Base-by-base conservation (phyloP, 2,329 filamentous ascomycete genomes). In the Magnaporthiopsis rhizophila region DNA sequence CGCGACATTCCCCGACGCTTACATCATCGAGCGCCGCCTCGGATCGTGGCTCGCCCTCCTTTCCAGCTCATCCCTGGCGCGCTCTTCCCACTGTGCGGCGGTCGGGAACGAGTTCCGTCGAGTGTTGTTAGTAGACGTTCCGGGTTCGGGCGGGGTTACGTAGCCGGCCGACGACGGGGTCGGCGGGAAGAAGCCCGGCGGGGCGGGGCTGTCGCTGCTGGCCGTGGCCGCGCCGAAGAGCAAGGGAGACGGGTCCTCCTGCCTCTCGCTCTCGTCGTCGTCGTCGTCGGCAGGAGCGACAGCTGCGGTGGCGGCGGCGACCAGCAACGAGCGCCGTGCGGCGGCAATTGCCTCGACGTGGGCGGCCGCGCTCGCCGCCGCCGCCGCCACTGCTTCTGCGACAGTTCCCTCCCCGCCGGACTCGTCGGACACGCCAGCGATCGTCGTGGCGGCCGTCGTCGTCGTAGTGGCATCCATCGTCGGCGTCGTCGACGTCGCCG, bases 51-150 rank as follows among this genome's bases (percentile, higher is more conserved):
- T 60, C 26, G 32, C 18, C 58, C 58, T 60, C 58, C 32, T 60
- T 15, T 62, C 45, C 28, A 62, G 30, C 61, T 62, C 61, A 13
- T 24, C 34, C 30, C 45, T 30, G 28, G 50, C 61, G 30, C 61
- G 61, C 24, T 36, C 57, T 50, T 62, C 61, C 61, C 61, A 62
- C 61, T 62, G 45, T 53, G 18, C 7, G 45, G n/a, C 5, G 45
- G 45, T 21, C 45, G 45, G 45, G 45, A 21, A 11, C 18, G 45
- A 53, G n/a, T 11, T n/a, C 21, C 45, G 45, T 24, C 45, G 45
- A 24, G 45, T n/a, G 18, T 53, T 7, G 45, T 50, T 50, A 53
- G 57, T 28, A 28, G 1, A 26, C 9, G 57, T 18, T 18, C 30
- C 12, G 57, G 57, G 24, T 12, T 30, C 57, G 57, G 26, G 24